Evolutionary conservation across 441 rosid species (phyloP).

Genomic region (Syzygium syzygioides): DNA sequence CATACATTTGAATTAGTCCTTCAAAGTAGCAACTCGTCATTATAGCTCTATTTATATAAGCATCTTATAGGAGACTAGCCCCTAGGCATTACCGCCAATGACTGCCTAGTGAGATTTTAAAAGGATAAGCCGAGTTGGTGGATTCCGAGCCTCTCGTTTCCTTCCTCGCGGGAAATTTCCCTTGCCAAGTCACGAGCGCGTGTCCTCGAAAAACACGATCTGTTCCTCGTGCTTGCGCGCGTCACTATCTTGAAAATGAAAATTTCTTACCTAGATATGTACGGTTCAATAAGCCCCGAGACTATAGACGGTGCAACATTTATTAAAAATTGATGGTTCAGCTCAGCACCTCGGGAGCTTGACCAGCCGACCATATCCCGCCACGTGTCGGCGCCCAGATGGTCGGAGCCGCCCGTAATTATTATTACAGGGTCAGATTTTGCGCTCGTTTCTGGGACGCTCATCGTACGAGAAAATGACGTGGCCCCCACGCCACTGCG

Average conservation of each 20-base stretch:
- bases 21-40: background rate
- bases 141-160: background rate
- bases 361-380: background rate
- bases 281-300: background rate
- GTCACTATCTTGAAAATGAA: background rate
- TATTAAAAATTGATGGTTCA: background rate
- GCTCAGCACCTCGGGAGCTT: background rate
- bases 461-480: background rate
- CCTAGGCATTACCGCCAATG: too few relatives aligned
- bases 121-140: background rate
- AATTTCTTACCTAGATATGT: background rate
- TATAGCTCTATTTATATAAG: background rate
- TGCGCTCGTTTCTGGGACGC: background rate
- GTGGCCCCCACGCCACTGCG: background rate
- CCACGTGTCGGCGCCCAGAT: conserved; percentile 2
- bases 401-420: background rate
- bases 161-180: background rate
- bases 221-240: background rate
- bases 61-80: background rate
- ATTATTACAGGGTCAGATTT: background rate
- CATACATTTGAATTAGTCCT: background rate
- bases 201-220: background rate
- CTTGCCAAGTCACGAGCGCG: background rate
- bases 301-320: background rate
- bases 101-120: background rate